A percentile compares a stretch with the other conserved stretches of the same genome.
Conservation (phyloP, 2,329 filamentous ascomycete genomes). For the Colletotrichum sp. region DNA sequence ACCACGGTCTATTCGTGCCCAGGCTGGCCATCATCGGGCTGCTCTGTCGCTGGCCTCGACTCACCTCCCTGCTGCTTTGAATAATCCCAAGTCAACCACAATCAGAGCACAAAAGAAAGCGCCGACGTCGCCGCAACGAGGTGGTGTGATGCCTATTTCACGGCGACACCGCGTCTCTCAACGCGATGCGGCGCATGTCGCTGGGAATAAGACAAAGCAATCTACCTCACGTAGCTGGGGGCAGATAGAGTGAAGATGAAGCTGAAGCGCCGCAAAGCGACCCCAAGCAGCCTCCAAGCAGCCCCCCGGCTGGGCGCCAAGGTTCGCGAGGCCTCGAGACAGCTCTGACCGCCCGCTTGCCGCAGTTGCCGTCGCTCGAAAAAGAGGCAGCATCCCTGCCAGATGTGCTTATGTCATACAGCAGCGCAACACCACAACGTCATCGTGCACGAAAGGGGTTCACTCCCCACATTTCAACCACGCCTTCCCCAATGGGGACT, state of each 20-base stretch:
- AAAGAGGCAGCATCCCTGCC: not conserved
- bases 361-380: not conserved
- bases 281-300: not conserved
- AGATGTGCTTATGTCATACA: not conserved
- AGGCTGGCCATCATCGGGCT: not conserved
- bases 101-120: not conserved
- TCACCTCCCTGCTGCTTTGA: not conserved
- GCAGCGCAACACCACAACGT: not conserved
- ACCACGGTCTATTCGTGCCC: not conserved
- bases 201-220: not conserved
- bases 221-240: not conserved
- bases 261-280: not conserved
- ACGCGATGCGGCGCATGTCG: not conserved
- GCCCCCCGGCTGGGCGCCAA: not conserved
- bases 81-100: not conserved
- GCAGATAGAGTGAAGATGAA: not conserved
- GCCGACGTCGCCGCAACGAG: not conserved
- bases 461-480: not conserved
- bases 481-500: not conserved
- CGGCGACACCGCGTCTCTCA: not conserved
- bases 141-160: not conserved
- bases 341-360: not conserved
- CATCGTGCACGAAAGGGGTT: not conserved
- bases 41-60: not conserved
- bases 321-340: not conserved